phyloP scores from a whole-genome alignment of 2,329 filamentous ascomycete genomes.

The Amauroascus niger region DNA sequence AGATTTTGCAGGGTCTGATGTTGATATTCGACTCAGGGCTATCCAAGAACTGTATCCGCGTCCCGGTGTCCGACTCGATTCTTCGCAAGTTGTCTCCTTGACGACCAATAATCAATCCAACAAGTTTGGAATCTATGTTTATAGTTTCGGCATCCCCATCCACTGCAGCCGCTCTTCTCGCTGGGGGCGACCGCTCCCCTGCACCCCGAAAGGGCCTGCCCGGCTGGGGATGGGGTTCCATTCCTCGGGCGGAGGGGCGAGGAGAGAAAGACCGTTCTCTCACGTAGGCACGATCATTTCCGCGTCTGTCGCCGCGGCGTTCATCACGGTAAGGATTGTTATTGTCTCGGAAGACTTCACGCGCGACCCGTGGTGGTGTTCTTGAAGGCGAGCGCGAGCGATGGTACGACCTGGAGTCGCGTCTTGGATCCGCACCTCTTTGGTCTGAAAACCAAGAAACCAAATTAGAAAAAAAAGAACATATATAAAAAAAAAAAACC shows the following conservation, averaged over 20 bases:
- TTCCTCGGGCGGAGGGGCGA: conserved; percentile 45
- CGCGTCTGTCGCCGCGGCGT: conserved; percentile 55
- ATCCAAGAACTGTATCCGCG: conserved; percentile 79
- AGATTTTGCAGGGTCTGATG: conserved; percentile 76
- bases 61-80: conserved; percentile 72
- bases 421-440: conserved; percentile 28
- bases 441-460: conserved; percentile 7
- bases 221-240: conserved; percentile 49
- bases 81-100: conserved; percentile 81
- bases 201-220: conserved; percentile 39
- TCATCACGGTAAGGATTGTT: conserved; percentile 81
- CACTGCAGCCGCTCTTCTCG: conserved; percentile 34
- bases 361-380: conserved; percentile 56
- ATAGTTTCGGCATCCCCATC: conserved; percentile 73
- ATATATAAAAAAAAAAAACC: not conserved
- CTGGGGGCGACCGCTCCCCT: conserved; percentile 51
- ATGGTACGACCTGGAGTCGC: conserved; percentile 46
- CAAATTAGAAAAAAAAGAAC: no score
- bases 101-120: conserved; percentile 82
- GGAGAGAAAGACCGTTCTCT: conserved; percentile 64
- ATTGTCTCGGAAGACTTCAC: conserved; percentile 63
- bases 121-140: conserved; percentile 73
- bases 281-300: conserved; percentile 47
- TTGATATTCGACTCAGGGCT: conserved; percentile 60
- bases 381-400: conserved; percentile 49